phyloP scores from a whole-genome alignment of 805 yeast species.

The Ogataea corticis region DNA sequence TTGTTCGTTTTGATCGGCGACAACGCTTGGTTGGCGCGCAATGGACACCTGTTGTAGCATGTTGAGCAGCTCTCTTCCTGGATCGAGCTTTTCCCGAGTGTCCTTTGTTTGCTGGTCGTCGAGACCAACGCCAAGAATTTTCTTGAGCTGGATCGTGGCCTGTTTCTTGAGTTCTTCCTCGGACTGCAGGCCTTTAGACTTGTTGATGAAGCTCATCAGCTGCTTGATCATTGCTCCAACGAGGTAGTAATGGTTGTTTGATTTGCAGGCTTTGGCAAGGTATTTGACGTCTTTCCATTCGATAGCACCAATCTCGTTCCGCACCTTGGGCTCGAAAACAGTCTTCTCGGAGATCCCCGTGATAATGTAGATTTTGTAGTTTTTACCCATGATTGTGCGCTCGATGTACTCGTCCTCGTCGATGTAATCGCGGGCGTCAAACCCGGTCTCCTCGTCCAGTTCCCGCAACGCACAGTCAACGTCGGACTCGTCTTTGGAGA shows the following conservation, averaged over 20 bases:
- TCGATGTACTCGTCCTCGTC: constrained; percentile 76
- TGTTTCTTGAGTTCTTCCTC: constrained; percentile 61
- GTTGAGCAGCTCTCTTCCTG: constrained; percentile 75
- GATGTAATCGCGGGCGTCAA: constrained; percentile 69
- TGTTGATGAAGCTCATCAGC: constrained; percentile 54
- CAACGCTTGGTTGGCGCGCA: constrained; percentile 24
- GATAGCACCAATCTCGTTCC: constrained; percentile 84
- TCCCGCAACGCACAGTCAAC: constrained; percentile 89
- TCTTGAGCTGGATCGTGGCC: constrained; percentile 67
- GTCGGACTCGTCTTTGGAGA: constrained; percentile 89
- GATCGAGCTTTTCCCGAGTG: constrained; percentile 45
- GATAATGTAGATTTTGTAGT: constrained; percentile 78
- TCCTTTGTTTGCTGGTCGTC: constrained; percentile 29
- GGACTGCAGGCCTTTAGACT: constrained; percentile 46
- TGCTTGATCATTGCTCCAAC: constrained; percentile 53
- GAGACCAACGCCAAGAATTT: constrained; percentile 57
- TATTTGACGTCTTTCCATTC: constrained; percentile 71
- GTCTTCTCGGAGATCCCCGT: constrained; percentile 76
- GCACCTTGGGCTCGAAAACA: constrained; percentile 75
- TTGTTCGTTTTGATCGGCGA: background rate
- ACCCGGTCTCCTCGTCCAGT: constrained; percentile 91
- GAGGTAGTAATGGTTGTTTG: constrained; percentile 40
- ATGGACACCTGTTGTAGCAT: constrained; percentile 53
- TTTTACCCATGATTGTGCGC: constrained; percentile 78
- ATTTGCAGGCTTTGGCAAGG: constrained; percentile 37